Evolutionary conservation across 2,329 filamentous ascomycete genomes (phyloP).

Genomic region (Paecilomyces niveus): DNA sequence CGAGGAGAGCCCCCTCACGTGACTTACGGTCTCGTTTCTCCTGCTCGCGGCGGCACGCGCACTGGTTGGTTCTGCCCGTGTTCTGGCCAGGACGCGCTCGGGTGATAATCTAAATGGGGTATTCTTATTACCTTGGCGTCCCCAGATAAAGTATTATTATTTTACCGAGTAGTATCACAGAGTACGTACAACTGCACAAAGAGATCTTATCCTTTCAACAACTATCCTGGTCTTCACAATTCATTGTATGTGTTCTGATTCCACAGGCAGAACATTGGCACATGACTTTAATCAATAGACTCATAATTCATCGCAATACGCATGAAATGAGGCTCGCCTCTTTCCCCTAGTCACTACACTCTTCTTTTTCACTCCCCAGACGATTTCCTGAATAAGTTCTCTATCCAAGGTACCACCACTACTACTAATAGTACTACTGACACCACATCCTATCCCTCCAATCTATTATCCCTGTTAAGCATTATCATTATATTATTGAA

Average conservation of each 20-base stretch:
- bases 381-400: too few species aligned
- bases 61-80: neutral
- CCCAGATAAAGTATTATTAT: neutral
- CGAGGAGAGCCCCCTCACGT: constrained; percentile 1
- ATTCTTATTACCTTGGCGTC: neutral
- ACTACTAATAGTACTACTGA: too few species aligned
- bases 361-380: neutral
- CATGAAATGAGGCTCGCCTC: too few species aligned
- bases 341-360: neutral
- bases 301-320: too few species aligned
- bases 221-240: too few species aligned
- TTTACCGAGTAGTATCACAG: neutral
- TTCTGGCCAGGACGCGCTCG: neutral
- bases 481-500: neutral
- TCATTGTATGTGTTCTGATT: too few species aligned
- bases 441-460: neutral
- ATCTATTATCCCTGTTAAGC: neutral
- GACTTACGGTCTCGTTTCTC: neutral
- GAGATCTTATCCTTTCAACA: neutral
- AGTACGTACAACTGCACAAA: neutral
- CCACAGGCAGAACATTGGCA: too few species aligned
- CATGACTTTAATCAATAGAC: too few species aligned
- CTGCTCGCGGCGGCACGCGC: neutral
- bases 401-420: too few species aligned
- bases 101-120: neutral